Base-by-base conservation (phyloP, 2,329 filamentous ascomycete genomes). In the Trichoderma asperellum region DNA sequence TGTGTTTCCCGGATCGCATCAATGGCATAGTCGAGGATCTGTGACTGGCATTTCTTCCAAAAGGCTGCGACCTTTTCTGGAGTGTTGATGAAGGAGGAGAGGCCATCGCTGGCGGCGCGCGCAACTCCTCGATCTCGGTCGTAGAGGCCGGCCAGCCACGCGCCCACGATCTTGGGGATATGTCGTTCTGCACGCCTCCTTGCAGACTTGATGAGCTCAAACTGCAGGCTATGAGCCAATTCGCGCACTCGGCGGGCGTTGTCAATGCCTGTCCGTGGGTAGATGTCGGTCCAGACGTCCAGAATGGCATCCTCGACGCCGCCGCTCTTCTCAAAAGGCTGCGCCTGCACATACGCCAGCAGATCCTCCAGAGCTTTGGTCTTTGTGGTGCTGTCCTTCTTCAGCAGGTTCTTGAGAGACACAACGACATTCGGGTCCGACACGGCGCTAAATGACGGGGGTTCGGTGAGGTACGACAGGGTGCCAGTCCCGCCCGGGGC, bases 381-480 rank as follows among this genome's bases (percentile, higher is more conserved):
- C 78, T 97, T 97, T 47, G 96, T 99, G 12, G 89, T 97, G 75
- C 90, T 91, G 81, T 97, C 95, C 81, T 96, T 97, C 82, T 98
- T 99, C 62, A 90, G 86, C 4, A 97, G 81, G 74, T 96, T 97
- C 80, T 97, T 97, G 82, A 97, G 93, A n/a, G 90, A 89, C 16
- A 98, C 94, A 47, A 95, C 89, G 47, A 95, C 85, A 76, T 96
- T 92, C 8, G 94, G 87, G 74, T 97, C 90, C 56, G 89, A 91
- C 70, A 99, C 89, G 55, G 83, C 83, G 40, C 89, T 89, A 73
- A 97, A 88, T 75, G 97, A 91, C 59, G 92, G 92, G 11, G 93
- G 92, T 75, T 97, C 94, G 65, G 92, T 86, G 64, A 98, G 88
- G 81, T 97, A 97, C 56, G 94, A 97, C 49, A 99, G 85, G 7